phyloP scores from a whole-genome alignment of 192 early-diverging fungal species.

The Coemansia sp. region DNA sequence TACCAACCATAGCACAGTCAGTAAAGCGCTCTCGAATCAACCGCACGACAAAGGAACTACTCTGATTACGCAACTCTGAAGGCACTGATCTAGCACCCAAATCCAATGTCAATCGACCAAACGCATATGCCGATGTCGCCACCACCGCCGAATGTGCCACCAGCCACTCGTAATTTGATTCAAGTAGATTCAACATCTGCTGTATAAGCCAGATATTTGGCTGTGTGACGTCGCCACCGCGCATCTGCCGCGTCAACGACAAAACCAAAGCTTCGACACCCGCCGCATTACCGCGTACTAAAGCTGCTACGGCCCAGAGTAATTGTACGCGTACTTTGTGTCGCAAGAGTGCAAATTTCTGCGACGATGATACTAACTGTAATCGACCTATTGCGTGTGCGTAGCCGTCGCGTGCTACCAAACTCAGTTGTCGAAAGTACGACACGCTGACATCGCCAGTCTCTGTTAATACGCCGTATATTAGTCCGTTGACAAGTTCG shows the following conservation, averaged over 20 bases:
- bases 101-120: conserved; percentile 61
- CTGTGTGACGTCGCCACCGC: conserved; percentile 60
- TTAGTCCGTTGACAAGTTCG: conserved; percentile 61
- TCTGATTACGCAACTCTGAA: conserved; percentile 55
- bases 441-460: conserved; percentile 33
- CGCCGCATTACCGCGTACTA: conserved; percentile 56
- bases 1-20: conserved; percentile 62
- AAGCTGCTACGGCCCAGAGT: conserved; percentile 63
- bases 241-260: conserved; percentile 62
- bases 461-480: conserved; percentile 64
- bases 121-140: conserved; percentile 50
- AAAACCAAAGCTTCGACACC: conserved; percentile 61
- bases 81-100: conserved; percentile 31
- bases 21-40: conserved; percentile 63
- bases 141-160: conserved; percentile 27
- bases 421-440: conserved; percentile 62
- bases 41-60: conserved; percentile 55
- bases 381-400: conserved; percentile 45
- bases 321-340: conserved; percentile 55
- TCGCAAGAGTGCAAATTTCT: conserved; percentile 44
- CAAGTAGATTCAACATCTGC: conserved; percentile 55
- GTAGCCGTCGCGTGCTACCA: conserved; percentile 69
- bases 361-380: conserved; percentile 32
- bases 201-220: conserved; percentile 58
- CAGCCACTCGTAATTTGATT: conserved; percentile 52